Evolutionary conservation across 148 eudicot species (phyloP), one percentile per base, ranked within the genome.

Genomic region (Amaranthus palmeri): DNA sequence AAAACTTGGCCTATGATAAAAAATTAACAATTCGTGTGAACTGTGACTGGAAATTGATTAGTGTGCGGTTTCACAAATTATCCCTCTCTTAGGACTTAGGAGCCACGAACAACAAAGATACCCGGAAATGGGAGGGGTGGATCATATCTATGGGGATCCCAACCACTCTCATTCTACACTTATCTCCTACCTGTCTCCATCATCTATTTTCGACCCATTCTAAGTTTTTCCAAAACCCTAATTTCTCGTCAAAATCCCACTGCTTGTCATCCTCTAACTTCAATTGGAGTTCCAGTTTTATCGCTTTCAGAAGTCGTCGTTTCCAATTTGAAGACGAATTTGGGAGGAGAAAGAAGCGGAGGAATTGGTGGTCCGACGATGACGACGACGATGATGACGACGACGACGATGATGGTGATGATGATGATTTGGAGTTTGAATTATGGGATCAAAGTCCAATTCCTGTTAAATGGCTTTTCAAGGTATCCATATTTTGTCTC

Each of bases 311-410:
- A 5, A 57, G 61, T 44, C 36, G 65, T 14, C 79, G 68, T 13
- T 82, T 80, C 65, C 72, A 70, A 8, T 81, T 74, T 71, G 78
- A 79, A 45, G 68, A 65, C 40, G 78, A 67, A 56, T 75, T 78
- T 73, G 74, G 80, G 53, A 54, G 77, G 51, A 68, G 79, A 47
- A 58, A 54, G 71, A 87, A 80, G 73, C 79, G 78, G 74, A 75
- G 86, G 75, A 84, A 43, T 36, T 85, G 93, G 93, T 89, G 90
- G 93, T 80, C 81, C 4, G 87, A 85, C 48, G 88, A 84, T 5
- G 71, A 69, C 6, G 86, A 86, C 10, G 85, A 79, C 2, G 69
- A 71, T 8, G 45, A 63, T 6, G 82, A 76, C 0, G 87, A 84
- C 0, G 86, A 81, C 0, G 87, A 82, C 0, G 82, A 85, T 3